Conservation (phyloP, 139 green algal genomes). For the Edaphochlamys debaryana region DNA sequence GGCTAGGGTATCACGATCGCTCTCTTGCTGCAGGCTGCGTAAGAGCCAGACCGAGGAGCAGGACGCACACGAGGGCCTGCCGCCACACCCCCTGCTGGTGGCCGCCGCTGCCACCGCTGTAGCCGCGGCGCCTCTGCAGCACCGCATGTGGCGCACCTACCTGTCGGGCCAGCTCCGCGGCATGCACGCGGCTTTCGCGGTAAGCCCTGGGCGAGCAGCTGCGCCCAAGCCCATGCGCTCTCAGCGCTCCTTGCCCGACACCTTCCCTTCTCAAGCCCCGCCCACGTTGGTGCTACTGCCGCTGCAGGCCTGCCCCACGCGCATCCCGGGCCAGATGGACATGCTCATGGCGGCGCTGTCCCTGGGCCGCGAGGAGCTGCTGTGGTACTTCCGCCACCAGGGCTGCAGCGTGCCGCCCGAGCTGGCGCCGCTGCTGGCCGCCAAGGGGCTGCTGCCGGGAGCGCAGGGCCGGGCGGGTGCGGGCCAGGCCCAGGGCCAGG, state of each 20-base stretch:
- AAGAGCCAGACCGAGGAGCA: conserved; percentile 2
- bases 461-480: too few relatives aligned
- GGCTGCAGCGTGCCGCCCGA: not conserved
- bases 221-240: too few relatives aligned
- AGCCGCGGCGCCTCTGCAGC: conserved; percentile 11
- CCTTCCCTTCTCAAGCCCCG: too few relatives aligned
- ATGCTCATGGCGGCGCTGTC: conserved; percentile 33
- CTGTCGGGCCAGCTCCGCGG: conserved; percentile 11
- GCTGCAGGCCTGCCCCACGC: not conserved
- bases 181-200: conserved; percentile 1
- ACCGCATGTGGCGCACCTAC: conserved; percentile 38
- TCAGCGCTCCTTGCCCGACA: too few relatives aligned
- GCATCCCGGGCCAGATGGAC: conserved; percentile 17
- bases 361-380: conserved; percentile 24
- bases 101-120: not conserved
- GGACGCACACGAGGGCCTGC: not conserved
- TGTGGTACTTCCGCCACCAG: conserved; percentile 20
- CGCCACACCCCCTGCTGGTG: not conserved
- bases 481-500: too few relatives aligned
- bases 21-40: too few relatives aligned
- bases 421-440: not conserved
- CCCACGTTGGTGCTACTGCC: too few relatives aligned
- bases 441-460: not conserved
- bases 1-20: too few relatives aligned
- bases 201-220: too few relatives aligned